phyloP scores from a whole-genome alignment of 2,329 filamentous ascomycete species.

The Scytalidium lignicola region DNA sequence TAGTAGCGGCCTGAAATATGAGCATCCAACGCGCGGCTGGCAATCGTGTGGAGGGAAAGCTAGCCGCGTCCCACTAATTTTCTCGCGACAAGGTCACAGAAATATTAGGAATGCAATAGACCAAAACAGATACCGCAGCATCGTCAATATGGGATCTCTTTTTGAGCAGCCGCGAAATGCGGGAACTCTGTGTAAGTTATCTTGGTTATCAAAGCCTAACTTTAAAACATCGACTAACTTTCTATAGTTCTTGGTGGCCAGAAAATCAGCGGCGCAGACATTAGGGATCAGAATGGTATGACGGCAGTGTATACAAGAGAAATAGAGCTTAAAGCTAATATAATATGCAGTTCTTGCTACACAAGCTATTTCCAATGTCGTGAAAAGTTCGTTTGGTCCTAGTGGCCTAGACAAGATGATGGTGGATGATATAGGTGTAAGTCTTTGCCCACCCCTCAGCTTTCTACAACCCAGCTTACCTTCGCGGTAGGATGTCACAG shows the following conservation, averaged over 20 bases:
- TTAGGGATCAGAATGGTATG: slow-evolving; percentile 91
- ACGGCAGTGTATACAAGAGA: slow-evolving; percentile 1
- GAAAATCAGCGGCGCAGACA: slow-evolving; percentile 96
- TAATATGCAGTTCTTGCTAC: slow-evolving; percentile 71
- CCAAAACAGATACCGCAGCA: background rate
- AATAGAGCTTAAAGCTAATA: slow-evolving; percentile 15
- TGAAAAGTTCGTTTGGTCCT: slow-evolving; percentile 97
- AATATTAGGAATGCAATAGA: background rate
- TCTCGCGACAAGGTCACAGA: background rate
- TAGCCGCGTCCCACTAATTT: background rate
- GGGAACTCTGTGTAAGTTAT: slow-evolving; percentile 76
- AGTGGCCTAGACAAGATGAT: slow-evolving; percentile 99
- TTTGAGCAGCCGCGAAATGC: slow-evolving; percentile 90
- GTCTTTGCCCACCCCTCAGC: slow-evolving; percentile 25
- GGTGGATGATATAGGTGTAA: slow-evolving; percentile 97
- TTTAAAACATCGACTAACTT: slow-evolving; percentile 17
- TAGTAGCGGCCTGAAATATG: too few species aligned
- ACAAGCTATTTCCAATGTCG: slow-evolving; percentile 95
- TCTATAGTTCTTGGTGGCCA: slow-evolving; percentile 77
- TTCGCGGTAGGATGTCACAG: slow-evolving; percentile 75
- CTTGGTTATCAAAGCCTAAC: background rate
- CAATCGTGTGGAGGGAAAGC: background rate
- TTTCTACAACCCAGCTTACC: slow-evolving; percentile 13
- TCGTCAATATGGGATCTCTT: slow-evolving; percentile 73
- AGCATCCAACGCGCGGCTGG: background rate